Evolutionary conservation across 768 basidiomycete genomes (phyloP).

Genomic region (Mycena albidolilacea): DNA sequence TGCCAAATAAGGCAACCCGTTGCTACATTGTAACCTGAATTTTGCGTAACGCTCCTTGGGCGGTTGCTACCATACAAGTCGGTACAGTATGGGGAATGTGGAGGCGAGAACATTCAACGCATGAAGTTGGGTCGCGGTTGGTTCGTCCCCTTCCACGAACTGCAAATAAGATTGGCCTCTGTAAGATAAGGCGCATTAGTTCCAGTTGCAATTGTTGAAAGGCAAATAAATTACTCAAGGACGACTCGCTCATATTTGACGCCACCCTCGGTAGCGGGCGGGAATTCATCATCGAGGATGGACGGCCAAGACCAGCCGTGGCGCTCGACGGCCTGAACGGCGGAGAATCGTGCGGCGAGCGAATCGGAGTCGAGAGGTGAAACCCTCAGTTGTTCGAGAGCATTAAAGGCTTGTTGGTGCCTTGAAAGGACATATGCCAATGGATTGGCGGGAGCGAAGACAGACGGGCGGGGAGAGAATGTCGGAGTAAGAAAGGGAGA

Average conservation of each 20-base stretch:
- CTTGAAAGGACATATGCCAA: constrained; percentile 57
- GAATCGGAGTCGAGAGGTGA: constrained; percentile 30
- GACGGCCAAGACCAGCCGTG: constrained; percentile 67
- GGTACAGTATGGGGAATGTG: constrained; percentile 58
- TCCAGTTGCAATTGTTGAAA: neutral
- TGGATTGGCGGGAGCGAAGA: constrained; percentile 41
- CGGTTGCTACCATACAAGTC: too few relatives aligned
- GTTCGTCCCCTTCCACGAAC: constrained; percentile 61
- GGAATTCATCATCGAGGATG: constrained; percentile 64
- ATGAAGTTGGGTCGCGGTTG: constrained; percentile 74
- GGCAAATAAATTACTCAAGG: constrained; percentile 55
- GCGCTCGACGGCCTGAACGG: constrained; percentile 53
- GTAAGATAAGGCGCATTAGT: constrained; percentile 32
- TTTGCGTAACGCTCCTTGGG: too few relatives aligned
- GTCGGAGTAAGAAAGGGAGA: constrained; percentile 27
- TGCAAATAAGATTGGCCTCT: constrained; percentile 71
- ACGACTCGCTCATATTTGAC: constrained; percentile 56
- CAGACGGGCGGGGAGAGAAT: constrained; percentile 20
- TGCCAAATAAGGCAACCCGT: too few relatives aligned
- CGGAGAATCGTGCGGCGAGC: constrained; percentile 42
- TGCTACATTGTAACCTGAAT: too few relatives aligned
- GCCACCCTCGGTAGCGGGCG: constrained; percentile 55
- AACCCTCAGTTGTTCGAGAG: constrained; percentile 35
- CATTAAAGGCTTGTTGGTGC: constrained; percentile 61
- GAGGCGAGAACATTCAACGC: constrained; percentile 75